Percentiles rank a stretch among this genome's conserved stretches.
These are phyloP conservation scores for Penicillium freii DNA, from an alignment of 2,329 filamentous ascomycete species.

Conservation along the genomic window DNA sequence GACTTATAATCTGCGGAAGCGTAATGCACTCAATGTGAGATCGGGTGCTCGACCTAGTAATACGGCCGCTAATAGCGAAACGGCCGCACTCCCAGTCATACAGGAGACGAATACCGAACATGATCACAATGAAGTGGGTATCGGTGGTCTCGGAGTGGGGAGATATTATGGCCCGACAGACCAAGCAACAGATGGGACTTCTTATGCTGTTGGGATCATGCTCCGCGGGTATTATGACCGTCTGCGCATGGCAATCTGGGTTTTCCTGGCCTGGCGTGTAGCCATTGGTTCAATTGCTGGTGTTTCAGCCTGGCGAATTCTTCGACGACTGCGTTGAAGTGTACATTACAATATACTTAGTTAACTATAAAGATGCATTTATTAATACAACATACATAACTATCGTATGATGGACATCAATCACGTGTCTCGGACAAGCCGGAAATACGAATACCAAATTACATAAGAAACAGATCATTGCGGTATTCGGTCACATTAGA, in stretches of 20 bases:
- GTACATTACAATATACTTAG: neutral
- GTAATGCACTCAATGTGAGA: constrained; percentile 45
- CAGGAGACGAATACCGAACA: constrained; percentile 18
- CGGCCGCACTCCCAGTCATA: constrained; percentile 32
- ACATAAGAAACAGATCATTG: constrained; percentile 1
- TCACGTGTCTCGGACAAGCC: neutral
- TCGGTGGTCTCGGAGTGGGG: constrained; percentile 39
- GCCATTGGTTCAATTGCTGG: constrained; percentile 31
- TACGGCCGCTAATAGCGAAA: constrained; percentile 35
- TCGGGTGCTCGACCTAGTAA: constrained; percentile 32
- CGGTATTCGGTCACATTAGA: neutral
- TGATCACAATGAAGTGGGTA: constrained; percentile 38
- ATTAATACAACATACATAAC: too few species aligned
- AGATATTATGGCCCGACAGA: constrained; percentile 32
- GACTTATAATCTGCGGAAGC: constrained; percentile 57
- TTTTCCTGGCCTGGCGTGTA: constrained; percentile 42
- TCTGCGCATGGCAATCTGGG: constrained; percentile 40
- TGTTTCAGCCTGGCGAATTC: constrained; percentile 30
- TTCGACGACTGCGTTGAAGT: constrained; percentile 20
- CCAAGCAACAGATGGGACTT: constrained; percentile 23
- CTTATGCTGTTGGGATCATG: constrained; percentile 43
- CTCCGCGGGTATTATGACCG: constrained; percentile 46
- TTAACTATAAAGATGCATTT: too few species aligned
- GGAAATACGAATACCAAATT: neutral
- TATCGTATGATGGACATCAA: neutral